Percentiles rank a stretch among this genome's conserved stretches.
These are phyloP conservation scores for Colletotrichum orchidophilum DNA, from an alignment of 2,329 filamentous ascomycete species.

Conservation along the genomic window DNA sequence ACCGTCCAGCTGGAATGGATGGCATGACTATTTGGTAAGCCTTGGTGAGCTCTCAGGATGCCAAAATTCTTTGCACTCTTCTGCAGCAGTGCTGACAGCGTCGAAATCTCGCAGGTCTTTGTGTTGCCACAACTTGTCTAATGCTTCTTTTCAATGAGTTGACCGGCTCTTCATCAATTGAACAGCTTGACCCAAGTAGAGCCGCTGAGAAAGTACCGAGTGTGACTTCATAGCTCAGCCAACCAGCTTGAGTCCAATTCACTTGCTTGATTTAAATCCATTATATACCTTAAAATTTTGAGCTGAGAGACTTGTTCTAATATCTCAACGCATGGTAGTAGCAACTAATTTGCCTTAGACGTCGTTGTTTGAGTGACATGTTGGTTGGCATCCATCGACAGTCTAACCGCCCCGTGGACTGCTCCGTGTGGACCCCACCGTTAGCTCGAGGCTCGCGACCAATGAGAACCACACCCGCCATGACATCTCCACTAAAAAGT, in stretches of 20 bases:
- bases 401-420: neutral
- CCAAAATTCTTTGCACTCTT: neutral
- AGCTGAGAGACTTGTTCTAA: no score
- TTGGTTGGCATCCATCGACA: neutral
- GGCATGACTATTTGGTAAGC: neutral
- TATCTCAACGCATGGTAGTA: neutral
- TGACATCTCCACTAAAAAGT: constrained; percentile 32
- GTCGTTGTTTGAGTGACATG: neutral
- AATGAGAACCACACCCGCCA: neutral
- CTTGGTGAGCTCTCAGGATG: neutral
- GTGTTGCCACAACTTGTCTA: neutral
- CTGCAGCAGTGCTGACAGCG: neutral
- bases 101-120: neutral
- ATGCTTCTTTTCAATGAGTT: neutral
- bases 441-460: neutral
- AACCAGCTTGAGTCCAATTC: no score
- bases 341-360: neutral
- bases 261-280: no score
- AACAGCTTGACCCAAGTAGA: neutral
- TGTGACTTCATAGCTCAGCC: neutral
- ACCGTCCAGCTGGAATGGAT: neutral
- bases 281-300: no score
- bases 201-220: neutral
- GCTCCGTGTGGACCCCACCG: constrained; percentile 1
- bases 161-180: neutral